Base-by-base conservation (phyloP, 2,329 filamentous ascomycete species). In the Penicillium sp. region DNA sequence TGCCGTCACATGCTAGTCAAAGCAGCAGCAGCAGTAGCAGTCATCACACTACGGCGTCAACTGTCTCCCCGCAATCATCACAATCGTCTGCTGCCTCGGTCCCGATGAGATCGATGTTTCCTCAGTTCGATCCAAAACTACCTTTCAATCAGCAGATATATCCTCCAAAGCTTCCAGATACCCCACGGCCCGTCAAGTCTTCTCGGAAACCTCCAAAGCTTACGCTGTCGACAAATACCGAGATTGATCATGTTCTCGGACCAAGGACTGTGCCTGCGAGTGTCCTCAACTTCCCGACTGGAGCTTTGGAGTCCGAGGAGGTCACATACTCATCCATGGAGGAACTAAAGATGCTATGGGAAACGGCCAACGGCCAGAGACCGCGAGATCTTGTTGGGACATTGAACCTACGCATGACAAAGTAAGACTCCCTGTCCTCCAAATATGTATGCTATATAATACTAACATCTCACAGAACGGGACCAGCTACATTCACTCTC, bases 51-150 rank as follows among this genome's bases (percentile, higher is more conserved):
- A 43, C 55, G 15, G 49, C 36, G 1, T 59, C 64, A 17, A 52
- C 57, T n/a, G 41, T 48, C 2, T 64, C 59, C 2, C 62, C 68
- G 5, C 59, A 61, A 49, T 59, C 64, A 19, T 64, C 61, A 0
- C 62, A 61, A 27, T 62, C 64, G 2, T 66, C 66, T 10, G 58
- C 53, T 10, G 71, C 76, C 4, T 73, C 75, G 0, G 63, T 70
- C 3, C 75, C 75, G 12, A 78, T 80, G 61, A 73, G 66, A 56
- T 79, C 78, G 5, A 79, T 79, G 61, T 79, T 80, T 58, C 78
- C 78, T 8, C 74, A 67, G 10, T 78, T 78, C 58, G 69, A 80
- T 58, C 73, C 75, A 1, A 69, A 72, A 15, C 25, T 75, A 1
- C 68, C 75, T 17, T 64, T 75, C 36, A 68, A 58, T 31, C 69